Evolutionary conservation across 2,329 filamentous ascomycete species (phyloP).

Genomic region (Apiospora malaysiana): DNA sequence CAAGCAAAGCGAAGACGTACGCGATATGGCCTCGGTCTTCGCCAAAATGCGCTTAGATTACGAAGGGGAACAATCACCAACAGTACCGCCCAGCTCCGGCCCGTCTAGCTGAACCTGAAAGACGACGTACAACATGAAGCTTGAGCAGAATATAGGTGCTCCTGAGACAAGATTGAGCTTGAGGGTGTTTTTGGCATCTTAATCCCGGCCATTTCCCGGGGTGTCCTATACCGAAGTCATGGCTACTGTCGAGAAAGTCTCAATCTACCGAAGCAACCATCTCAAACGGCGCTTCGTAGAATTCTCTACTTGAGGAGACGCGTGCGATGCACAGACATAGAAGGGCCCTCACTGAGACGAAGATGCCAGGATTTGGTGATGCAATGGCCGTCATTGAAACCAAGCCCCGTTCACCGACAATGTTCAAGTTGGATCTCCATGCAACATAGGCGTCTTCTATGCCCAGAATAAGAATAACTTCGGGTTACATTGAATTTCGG

Average conservation of each 20-base stretch:
- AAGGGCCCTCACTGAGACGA: not conserved
- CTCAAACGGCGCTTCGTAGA: not conserved
- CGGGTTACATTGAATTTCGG: not conserved
- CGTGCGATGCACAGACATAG: not conserved
- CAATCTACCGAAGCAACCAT: not conserved
- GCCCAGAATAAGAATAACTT: not conserved
- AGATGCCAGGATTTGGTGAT: not conserved
- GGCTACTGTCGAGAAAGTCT: not conserved
- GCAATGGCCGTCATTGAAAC: not conserved
- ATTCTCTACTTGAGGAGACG: not conserved
- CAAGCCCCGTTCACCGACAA: not conserved
- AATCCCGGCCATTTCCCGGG: not conserved
- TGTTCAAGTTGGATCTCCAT: not conserved
- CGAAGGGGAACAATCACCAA: slow-evolving; percentile 29
- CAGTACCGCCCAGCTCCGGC: slow-evolving; percentile 29
- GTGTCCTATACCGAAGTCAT: not conserved
- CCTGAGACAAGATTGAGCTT: not conserved
- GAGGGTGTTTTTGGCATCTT: not conserved
- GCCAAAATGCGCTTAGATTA: slow-evolving; percentile 61
- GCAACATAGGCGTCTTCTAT: not conserved
- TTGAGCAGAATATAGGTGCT: not conserved
- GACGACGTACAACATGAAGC: not conserved
- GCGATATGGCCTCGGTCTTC: slow-evolving; percentile 78
- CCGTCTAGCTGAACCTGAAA: slow-evolving; percentile 24
- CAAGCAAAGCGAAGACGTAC: slow-evolving; percentile 67